Conservation (phyloP, 139 green algal species). For the Coelastrella sp. region DNA sequence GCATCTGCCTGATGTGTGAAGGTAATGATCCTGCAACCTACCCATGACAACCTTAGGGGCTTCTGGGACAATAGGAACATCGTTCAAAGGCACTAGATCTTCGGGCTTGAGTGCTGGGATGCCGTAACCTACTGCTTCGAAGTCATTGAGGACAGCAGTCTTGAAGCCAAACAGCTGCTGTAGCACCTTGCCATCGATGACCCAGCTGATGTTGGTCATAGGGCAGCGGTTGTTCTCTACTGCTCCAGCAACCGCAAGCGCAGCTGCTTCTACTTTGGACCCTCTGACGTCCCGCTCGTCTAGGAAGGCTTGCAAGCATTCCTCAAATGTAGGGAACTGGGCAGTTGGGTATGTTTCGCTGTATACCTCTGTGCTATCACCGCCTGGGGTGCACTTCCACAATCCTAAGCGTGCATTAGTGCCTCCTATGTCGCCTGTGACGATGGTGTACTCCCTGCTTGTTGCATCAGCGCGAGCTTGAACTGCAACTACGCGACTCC, state of each 20-base stretch:
- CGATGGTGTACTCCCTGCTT: background rate
- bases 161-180: slow-evolving; percentile 66
- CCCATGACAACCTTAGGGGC: slow-evolving; percentile 36
- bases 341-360: slow-evolving; percentile 75
- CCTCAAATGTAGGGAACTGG: slow-evolving; percentile 59
- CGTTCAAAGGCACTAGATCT: slow-evolving; percentile 77
- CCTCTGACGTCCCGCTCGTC: slow-evolving; percentile 31
- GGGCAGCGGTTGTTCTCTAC: slow-evolving; percentile 79
- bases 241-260: slow-evolving; percentile 84
- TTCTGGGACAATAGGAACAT: slow-evolving; percentile 58
- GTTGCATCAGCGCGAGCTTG: background rate
- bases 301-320: slow-evolving; percentile 59
- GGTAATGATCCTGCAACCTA: background rate
- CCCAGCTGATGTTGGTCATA: slow-evolving; percentile 94
- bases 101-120: slow-evolving; percentile 71
- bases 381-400: slow-evolving; percentile 64
- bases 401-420: slow-evolving; percentile 93
- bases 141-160: slow-evolving; percentile 90
- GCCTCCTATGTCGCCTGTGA: slow-evolving; percentile 89
- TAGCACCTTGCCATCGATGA: slow-evolving; percentile 76
- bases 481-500: background rate
- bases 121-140: slow-evolving; percentile 94
- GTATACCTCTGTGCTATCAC: background rate
- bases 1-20: background rate
- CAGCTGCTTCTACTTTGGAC: slow-evolving; percentile 49